Evolutionary conservation across 1,284 basidiomycete genomes (phyloP), one percentile per base, ranked within the genome.

Genomic region (Butyriboletus appendiculatus): DNA sequence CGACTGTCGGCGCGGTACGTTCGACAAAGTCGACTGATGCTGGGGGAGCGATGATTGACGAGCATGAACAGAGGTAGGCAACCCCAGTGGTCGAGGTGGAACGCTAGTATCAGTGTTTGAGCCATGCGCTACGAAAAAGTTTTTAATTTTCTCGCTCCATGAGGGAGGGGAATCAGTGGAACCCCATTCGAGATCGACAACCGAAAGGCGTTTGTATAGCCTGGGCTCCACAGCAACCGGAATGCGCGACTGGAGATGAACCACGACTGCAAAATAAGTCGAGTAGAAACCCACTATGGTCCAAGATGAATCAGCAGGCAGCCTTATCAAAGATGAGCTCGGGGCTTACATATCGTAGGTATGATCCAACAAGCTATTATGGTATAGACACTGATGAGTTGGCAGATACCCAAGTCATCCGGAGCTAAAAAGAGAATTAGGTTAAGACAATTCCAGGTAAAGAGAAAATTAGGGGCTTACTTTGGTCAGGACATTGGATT

Each of bases 311-410:
- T 50, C 41, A 57, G n/a, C 22, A 42, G 4, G 38, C 12, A 2
- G 6, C 30, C 20, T 48, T 5, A 33, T 32, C 5, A 53, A 20
- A 28, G 28, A 24, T n/a, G 5, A 15, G 7, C 34, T 14, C 4
- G 10, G 28, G 14, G 69, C 81, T 59, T 60, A 86, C 85, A 70
- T 39, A 85, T 66, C 2, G 67, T 64, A 12, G 85, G 84, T 45
- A 78, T 71, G 28, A 83, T 62, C 85, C 85, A 87, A 58, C 75
- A 80, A 20, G 75, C 75, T 2, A 82, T 63, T 39, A 82, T 57
- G 20, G 84, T 78, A 59, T 76, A 83, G 11, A 78, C 57, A 53
- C 77, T 76, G 39, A 84, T 69, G 16, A 81, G 62, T 47, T 71
- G 69, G 63, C 85, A 87, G 6, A 76, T 62, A 5, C 73, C 75